Evolutionary conservation across 257 asterid species (phyloP).

Genomic region (Solanum pinnatisectum): DNA sequence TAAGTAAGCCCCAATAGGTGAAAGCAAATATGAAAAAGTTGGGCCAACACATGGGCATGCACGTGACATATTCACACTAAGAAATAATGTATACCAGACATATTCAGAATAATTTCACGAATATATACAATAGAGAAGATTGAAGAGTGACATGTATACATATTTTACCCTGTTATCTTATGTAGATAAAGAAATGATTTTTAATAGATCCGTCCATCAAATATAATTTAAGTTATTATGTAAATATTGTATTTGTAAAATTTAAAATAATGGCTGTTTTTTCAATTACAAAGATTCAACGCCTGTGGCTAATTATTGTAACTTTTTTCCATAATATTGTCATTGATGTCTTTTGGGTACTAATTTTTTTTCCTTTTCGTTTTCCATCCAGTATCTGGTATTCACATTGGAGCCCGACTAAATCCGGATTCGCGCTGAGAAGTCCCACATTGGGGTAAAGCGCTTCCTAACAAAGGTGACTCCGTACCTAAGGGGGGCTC

Average conservation of each 20-base stretch:
- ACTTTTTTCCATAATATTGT: neutral
- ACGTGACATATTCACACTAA: neutral
- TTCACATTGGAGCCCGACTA: accelerated
- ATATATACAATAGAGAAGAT: too few relatives aligned
- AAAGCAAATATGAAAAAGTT: neutral
- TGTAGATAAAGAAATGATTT: neutral
- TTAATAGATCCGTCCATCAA: accelerated
- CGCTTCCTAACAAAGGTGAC: too few relatives aligned
- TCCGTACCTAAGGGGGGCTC: too few relatives aligned
- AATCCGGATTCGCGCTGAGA: accelerated
- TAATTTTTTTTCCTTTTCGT: neutral
- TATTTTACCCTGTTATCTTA: neutral
- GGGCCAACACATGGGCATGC: neutral
- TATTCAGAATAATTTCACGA: too few relatives aligned
- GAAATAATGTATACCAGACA: neutral
- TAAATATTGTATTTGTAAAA: neutral
- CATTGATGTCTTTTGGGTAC: neutral
- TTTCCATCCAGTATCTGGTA: accelerated
- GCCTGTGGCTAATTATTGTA: neutral
- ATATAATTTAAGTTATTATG: neutral
- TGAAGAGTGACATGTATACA: neutral
- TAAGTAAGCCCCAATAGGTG: neutral
- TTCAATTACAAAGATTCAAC: neutral
- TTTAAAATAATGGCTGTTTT: neutral
- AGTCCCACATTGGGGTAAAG: too few relatives aligned